These are phyloP conservation scores for Colletotrichum horii DNA, from an alignment of 2,329 filamentous ascomycete species.

Conservation along the genomic window DNA sequence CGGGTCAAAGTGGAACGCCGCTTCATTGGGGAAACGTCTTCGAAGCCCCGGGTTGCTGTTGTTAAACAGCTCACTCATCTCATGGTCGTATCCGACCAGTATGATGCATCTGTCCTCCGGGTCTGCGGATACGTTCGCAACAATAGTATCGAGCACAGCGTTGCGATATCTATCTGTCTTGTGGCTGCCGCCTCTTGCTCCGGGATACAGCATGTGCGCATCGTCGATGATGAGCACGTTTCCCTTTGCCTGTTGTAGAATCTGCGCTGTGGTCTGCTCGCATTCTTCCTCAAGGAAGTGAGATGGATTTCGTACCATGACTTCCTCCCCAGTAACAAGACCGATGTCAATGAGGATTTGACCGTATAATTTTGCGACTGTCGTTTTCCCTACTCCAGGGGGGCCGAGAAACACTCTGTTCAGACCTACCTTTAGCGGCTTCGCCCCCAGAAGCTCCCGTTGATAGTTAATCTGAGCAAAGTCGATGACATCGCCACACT, in stretches of 20 bases:
- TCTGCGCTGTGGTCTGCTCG: constrained; percentile 62
- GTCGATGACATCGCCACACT: constrained; percentile 53
- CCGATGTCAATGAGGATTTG: constrained; percentile 64
- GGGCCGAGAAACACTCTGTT: constrained; percentile 66
- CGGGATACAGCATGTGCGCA: constrained; percentile 58
- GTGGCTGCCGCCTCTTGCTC: constrained; percentile 17
- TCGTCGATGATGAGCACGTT: constrained; percentile 72
- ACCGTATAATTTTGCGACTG: constrained; percentile 67
- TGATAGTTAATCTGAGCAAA: constrained; percentile 59
- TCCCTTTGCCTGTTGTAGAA: constrained; percentile 58
- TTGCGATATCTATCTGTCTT: constrained; percentile 44
- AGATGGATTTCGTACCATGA: constrained; percentile 62
- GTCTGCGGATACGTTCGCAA: constrained; percentile 64
- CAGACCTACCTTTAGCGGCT: constrained; percentile 52
- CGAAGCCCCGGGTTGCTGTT: constrained; percentile 65
- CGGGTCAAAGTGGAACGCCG: constrained; percentile 64
- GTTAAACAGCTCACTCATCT: constrained; percentile 66
- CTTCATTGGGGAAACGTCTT: constrained; percentile 59
- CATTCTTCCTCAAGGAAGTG: constrained; percentile 67
- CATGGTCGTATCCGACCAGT: constrained; percentile 63
- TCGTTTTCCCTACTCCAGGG: constrained; percentile 70
- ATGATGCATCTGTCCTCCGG: constrained; percentile 69
- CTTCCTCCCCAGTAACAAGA: constrained; percentile 62
- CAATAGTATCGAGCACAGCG: constrained; percentile 65
- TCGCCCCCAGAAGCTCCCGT: constrained; percentile 58